Base-by-base conservation (phyloP, 1,139 yeast species). In the Suhomyces guaymorum region DNA sequence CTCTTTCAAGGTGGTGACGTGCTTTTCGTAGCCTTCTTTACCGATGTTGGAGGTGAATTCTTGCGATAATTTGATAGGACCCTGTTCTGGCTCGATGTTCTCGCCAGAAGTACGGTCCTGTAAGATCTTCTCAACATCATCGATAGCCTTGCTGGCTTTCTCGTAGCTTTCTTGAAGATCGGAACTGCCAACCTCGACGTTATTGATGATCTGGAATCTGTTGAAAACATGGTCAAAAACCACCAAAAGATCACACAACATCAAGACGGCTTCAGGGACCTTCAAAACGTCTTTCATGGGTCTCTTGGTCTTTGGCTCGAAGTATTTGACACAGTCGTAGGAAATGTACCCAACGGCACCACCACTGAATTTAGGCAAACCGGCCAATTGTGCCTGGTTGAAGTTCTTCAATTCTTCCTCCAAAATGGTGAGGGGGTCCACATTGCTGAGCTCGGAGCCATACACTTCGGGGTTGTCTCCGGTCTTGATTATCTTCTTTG, bases 261-360 rank as follows among this genome's bases (percentile, higher is more conserved):
- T 89, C 57, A 92, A 66, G 5, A 84, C 83, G 1, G 97, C 84
- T 63, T 92, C 98, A 0, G 98, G 98, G 10, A 92, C 74, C 41
- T 83, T 64, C 49, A 92, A 65, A 1, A 83, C 81, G 58, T 92
- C 97, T 50, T 83, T 78, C 52, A 90, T 69, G 7, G 75, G 75
- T 48, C 88, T 76, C 41, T 73, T 37, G 1, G 97, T 90, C 52
- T 75, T 82, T 38, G 98, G 98, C 62, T 92, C 98, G 52, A 92
- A 92, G 61, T 92, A 92, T 54, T 88, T 85, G 54, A 92, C 84
- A 67, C 99, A 92, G 59, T 94, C 99, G 54, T 92, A 92, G 0
- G 97, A 87, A 30, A 92, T 80, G 55, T 89, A 92, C 0, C 98
- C 98, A 33, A 92, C 75, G 7, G 97, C 97, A 44, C 98, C 99